Evolutionary conservation across 768 basidiomycete genomes (phyloP).

Genomic region (Sutorius australiensis): DNA sequence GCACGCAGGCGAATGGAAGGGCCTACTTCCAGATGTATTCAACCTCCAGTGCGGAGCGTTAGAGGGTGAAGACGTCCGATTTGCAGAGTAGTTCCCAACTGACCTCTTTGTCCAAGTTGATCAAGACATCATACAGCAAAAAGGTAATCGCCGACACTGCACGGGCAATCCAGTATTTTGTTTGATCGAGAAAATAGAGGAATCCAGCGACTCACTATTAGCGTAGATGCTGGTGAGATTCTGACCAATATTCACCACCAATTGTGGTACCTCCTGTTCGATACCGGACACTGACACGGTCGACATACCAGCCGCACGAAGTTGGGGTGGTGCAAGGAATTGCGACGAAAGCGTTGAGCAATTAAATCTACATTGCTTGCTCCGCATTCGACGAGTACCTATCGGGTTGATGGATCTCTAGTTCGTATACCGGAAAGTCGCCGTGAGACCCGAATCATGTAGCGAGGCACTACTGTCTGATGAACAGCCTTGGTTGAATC

Average conservation of each 20-base stretch:
- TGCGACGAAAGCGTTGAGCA: neutral
- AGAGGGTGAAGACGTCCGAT: neutral
- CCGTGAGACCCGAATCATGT: neutral
- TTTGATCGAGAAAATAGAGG: neutral
- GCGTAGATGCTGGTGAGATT: neutral
- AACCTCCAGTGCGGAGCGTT: neutral
- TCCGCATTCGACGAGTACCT: neutral
- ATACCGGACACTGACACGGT: neutral
- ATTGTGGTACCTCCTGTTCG: neutral
- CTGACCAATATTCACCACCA: neutral
- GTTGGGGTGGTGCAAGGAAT: neutral
- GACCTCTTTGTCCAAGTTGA: conserved; percentile 8
- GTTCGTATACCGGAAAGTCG: neutral
- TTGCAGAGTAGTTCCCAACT: neutral
- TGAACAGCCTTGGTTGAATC: neutral
- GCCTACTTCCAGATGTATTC: conserved; percentile 5
- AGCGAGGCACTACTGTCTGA: neutral
- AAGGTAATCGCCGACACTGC: neutral
- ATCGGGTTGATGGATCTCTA: neutral
- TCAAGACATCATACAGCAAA: conserved; percentile 1
- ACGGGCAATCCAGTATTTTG: neutral
- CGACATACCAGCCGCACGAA: neutral
- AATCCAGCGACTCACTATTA: neutral
- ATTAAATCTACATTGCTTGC: neutral
- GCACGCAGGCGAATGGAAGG: neutral